Conservation (phyloP, 768 basidiomycete species). For the Tephrocybe sp. region DNA sequence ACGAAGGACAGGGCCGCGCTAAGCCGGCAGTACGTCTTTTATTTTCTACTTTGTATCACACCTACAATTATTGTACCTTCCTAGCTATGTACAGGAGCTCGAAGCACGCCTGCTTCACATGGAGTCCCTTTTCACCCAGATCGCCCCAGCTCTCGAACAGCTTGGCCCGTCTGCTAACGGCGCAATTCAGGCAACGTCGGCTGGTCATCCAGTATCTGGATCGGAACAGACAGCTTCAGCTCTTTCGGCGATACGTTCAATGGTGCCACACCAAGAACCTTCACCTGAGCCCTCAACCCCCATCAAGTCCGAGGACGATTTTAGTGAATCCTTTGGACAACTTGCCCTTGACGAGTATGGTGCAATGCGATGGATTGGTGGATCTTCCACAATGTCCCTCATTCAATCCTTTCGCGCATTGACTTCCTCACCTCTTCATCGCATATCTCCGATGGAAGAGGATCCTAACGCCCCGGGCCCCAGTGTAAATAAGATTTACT, state of each 20-base stretch:
- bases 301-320: conserved; percentile 67
- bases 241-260: conserved; percentile 32
- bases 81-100: conserved; percentile 87
- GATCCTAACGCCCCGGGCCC: conserved; percentile 77
- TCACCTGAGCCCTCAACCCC: conserved; percentile 37
- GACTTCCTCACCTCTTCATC: conserved; percentile 70
- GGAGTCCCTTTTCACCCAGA: conserved; percentile 82
- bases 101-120: conserved; percentile 85
- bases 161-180: conserved; percentile 55
- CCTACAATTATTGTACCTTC: conserved; percentile 15
- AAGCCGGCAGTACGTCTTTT: conserved; percentile 74
- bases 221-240: conserved; percentile 35
- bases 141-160: conserved; percentile 76
- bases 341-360: conserved; percentile 87
- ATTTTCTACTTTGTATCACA: conserved; percentile 4
- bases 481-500: conserved; percentile 82
- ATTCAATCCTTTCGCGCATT: conserved; percentile 83
- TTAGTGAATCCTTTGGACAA: conserved; percentile 84
- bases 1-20: conserved; percentile 89
- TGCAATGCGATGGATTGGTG: conserved; percentile 90
- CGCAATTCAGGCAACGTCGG: conserved; percentile 28
- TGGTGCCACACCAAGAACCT: conserved; percentile 29
- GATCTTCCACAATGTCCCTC: conserved; percentile 89
- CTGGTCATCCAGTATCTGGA: conserved; percentile 26
- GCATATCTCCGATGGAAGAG: conserved; percentile 81